phyloP scores from a whole-genome alignment of 768 basidiomycete species.

The Lepiota subincarnata region DNA sequence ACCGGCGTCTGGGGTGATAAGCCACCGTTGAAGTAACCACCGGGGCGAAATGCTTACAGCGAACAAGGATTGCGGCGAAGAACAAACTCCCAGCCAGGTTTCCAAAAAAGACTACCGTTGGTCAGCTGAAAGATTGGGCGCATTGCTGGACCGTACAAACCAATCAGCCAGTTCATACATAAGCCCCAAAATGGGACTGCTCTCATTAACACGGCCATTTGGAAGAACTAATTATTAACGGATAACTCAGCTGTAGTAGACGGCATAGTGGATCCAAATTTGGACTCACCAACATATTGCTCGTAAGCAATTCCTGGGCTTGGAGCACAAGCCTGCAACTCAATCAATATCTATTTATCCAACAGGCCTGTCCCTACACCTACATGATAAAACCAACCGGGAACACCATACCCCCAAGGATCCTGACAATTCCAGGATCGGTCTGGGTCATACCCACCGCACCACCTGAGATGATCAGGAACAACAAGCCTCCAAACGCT shows the following conservation, averaged over 20 bases:
- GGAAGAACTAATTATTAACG: constrained; percentile 45
- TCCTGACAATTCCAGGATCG: constrained; percentile 66
- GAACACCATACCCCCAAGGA: constrained; percentile 66
- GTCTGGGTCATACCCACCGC: constrained; percentile 41
- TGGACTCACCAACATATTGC: constrained; percentile 64
- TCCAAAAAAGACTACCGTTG: constrained; percentile 54
- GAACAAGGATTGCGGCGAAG: constrained; percentile 62
- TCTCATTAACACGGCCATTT: constrained; percentile 61
- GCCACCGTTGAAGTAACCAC: neutral
- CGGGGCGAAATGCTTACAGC: constrained; percentile 41
- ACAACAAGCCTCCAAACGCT: constrained; percentile 67
- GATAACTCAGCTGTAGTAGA: neutral
- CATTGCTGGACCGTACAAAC: constrained; percentile 25
- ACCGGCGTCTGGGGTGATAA: constrained; percentile 45
- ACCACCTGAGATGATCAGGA: constrained; percentile 58
- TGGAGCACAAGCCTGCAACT: constrained; percentile 63
- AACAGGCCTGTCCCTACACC: constrained; percentile 11
- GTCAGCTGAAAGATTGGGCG: neutral
- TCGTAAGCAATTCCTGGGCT: constrained; percentile 67
- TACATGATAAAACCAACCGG: constrained; percentile 78
- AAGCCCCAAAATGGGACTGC: constrained; percentile 69
- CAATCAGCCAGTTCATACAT: constrained; percentile 64
- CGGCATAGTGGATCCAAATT: neutral
- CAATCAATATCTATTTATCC: neutral
- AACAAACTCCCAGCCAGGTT: constrained; percentile 68